Conservation (phyloP, 176 grass and related monocot genomes). For the Typha latifolia region DNA sequence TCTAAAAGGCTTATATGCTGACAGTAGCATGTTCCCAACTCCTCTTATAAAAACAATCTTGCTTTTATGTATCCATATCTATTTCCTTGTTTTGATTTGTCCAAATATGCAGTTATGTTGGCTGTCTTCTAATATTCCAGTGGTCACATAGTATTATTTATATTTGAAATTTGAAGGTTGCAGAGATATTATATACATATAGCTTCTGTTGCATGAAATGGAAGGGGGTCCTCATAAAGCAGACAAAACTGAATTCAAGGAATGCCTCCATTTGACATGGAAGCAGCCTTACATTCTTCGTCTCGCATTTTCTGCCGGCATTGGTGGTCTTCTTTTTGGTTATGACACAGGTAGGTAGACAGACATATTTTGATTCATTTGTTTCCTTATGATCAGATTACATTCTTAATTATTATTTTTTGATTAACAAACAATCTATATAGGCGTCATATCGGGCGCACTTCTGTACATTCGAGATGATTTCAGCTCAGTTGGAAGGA, state of each 20-base stretch:
- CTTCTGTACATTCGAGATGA: constrained; percentile 90
- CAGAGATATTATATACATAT: too few species aligned
- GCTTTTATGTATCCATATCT: too few species aligned
- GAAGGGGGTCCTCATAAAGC: constrained; percentile 52
- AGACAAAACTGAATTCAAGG: constrained; percentile 59
- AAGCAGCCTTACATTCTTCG: constrained; percentile 79
- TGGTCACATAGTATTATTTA: too few species aligned
- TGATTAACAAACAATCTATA: too few species aligned
- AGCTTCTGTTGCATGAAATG: constrained; percentile 22
- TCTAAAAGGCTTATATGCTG: too few species aligned
- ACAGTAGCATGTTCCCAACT: too few species aligned
- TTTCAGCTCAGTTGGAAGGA: constrained; percentile 54
- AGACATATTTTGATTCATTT: too few species aligned
- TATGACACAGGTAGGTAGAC: constrained; percentile 74
- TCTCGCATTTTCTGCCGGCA: constrained; percentile 86
- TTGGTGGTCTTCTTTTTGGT: constrained; percentile 89
- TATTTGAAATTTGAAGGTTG: too few species aligned
- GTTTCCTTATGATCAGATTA: too few species aligned
- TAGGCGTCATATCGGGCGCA: constrained; percentile 96
- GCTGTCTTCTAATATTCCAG: not conserved
- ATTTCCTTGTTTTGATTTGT: too few species aligned
- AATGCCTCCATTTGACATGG: constrained; percentile 67
- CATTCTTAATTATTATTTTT: too few species aligned
- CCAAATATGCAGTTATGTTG: not conserved
- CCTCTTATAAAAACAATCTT: too few species aligned